These are phyloP conservation scores for Nicotiana knightiana DNA, from an alignment of 257 asterid species.

Conservation along the genomic window DNA sequence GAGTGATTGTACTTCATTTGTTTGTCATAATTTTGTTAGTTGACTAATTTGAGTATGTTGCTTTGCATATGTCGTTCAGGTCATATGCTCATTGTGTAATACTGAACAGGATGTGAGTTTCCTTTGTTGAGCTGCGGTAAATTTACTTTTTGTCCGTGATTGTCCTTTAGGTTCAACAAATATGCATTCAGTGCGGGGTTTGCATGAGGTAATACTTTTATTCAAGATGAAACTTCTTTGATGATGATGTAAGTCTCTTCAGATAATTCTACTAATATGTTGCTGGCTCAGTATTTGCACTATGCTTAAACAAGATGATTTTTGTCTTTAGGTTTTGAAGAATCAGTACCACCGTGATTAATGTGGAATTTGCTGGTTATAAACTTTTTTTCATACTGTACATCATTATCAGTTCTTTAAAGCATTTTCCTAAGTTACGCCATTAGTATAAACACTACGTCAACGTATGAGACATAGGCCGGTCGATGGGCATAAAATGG, in stretches of 20 bases:
- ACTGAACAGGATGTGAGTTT: constrained; percentile 60
- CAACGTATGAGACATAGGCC: too few species aligned
- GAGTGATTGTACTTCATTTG: background rate
- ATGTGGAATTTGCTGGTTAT: constrained; percentile 81
- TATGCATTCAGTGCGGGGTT: constrained; percentile 47
- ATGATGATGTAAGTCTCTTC: constrained; percentile 53
- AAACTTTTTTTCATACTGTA: background rate
- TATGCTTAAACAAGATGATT: background rate
- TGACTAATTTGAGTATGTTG: background rate
- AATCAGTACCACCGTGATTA: constrained; percentile 61
- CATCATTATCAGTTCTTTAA: background rate
- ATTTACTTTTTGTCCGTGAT: background rate
- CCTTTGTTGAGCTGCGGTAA: background rate
- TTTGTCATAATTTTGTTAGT: background rate
- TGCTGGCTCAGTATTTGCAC: background rate
- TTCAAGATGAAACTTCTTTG: constrained; percentile 56
- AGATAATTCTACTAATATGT: background rate
- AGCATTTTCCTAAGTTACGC: background rate
- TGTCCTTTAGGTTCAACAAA: constrained; percentile 39
- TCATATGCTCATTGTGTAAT: constrained; percentile 47
- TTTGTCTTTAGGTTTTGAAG: constrained; percentile 40
- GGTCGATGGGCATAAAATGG: background rate
- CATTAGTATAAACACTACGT: background rate
- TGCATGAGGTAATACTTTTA: constrained; percentile 60
- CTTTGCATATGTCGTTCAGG: constrained; percentile 28